These are phyloP conservation scores for Torulaspora pretoriensis DNA, from an alignment of 1,139 yeast genomes.

Conservation along the genomic window DNA sequence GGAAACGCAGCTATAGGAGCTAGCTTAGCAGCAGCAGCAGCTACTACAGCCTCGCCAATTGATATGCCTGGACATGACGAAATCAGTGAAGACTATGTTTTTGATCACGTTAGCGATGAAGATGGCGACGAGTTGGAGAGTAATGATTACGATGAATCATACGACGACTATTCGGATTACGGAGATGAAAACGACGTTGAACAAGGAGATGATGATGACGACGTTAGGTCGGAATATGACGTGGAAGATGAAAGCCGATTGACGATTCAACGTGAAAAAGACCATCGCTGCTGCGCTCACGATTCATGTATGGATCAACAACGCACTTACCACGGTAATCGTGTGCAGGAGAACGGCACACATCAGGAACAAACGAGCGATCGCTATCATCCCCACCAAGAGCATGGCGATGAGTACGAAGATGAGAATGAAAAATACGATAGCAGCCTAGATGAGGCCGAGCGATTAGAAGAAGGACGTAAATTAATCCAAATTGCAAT, in stretches of 20 bases:
- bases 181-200: slow-evolving; percentile 24
- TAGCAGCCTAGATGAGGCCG: slow-evolving; percentile 47
- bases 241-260: slow-evolving; percentile 19
- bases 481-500: slow-evolving; percentile 72
- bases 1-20: slow-evolving; percentile 24
- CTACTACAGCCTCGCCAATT: slow-evolving; percentile 20
- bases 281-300: slow-evolving; percentile 15
- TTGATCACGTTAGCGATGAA: slow-evolving; percentile 11
- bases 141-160: slow-evolving; percentile 18
- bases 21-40: slow-evolving; percentile 29
- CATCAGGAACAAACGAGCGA: slow-evolving; percentile 7
- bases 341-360: slow-evolving; percentile 4
- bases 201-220: slow-evolving; percentile 15
- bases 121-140: slow-evolving; percentile 20
- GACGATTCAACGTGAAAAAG: slow-evolving; percentile 31
- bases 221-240: slow-evolving; percentile 12
- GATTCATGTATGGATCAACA: slow-evolving; percentile 24
- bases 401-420: slow-evolving; percentile 30
- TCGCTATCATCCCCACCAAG: slow-evolving; percentile 11
- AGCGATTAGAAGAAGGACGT: slow-evolving; percentile 70
- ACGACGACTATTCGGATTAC: slow-evolving; percentile 28
- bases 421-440: slow-evolving; percentile 40
- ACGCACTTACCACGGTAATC: slow-evolving; percentile 25
- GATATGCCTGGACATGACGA: slow-evolving; percentile 14
- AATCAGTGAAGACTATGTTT: slow-evolving; percentile 13